A percentile compares a stretch with the other conserved stretches of the same genome.
phyloP scores from a whole-genome alignment of 1,139 yeast species.

The Geotrichum australiense region DNA sequence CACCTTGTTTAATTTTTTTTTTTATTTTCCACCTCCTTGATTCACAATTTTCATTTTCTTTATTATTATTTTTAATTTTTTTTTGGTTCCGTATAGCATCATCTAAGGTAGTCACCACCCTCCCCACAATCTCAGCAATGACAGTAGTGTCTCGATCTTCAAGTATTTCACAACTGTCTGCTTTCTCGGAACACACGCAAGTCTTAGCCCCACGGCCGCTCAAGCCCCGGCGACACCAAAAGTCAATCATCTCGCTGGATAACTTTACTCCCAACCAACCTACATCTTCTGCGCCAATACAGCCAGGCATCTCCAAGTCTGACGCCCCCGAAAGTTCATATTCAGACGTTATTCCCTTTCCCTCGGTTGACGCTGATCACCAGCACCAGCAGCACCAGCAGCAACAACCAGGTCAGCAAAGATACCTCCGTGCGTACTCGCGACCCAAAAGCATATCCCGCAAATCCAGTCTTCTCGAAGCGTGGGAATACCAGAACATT shows the following conservation, averaged over 20 bases:
- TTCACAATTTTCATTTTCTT: not conserved
- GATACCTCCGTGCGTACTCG: constrained; percentile 2
- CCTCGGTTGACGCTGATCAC: constrained; percentile 6
- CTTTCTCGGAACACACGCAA: constrained; percentile 1
- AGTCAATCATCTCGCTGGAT: constrained; percentile 22
- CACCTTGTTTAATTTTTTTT: too few species aligned
- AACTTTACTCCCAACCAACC: constrained; percentile 12
- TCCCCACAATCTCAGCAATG: not conserved
- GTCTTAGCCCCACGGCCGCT: constrained; percentile 24
- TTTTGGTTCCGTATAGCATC: not conserved
- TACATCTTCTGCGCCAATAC: not conserved
- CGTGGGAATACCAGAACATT: constrained; percentile 20
- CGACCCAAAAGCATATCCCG: constrained; percentile 14
- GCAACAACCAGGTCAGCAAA: not conserved
- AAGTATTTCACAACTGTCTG: not conserved
- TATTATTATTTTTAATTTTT: not conserved
- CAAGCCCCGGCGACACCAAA: constrained; percentile 23
- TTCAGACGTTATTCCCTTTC: constrained; percentile 16
- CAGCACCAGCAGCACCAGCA: constrained; percentile 1
- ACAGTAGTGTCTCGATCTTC: not conserved
- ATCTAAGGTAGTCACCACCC: not conserved
- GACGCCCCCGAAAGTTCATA: not conserved
- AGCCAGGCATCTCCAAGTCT: not conserved
- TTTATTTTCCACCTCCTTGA: too few species aligned
- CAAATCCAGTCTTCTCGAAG: constrained; percentile 16